A percentile compares a stretch with the other conserved stretches of the same genome.
phyloP scores from a whole-genome alignment of 495 filamentous ascomycete genomes.

The Stereocaulon alpinum region DNA sequence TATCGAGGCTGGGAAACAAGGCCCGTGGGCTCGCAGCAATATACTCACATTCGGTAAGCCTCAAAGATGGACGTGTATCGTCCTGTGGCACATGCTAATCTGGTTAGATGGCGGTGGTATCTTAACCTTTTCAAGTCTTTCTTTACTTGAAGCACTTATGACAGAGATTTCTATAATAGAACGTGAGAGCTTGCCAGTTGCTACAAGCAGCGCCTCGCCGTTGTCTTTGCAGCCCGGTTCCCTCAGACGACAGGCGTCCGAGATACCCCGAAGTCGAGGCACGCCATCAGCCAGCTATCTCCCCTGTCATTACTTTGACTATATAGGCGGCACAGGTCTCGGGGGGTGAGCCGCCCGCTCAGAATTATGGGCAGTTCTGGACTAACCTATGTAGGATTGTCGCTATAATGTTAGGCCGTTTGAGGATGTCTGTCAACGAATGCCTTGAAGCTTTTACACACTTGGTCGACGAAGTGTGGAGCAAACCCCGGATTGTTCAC shows the following conservation, averaged over 20 bases:
- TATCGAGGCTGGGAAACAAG: too few relatives aligned
- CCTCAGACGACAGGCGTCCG: too few relatives aligned
- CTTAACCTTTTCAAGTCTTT: conserved; percentile 23
- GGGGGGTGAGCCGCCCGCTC: conserved; percentile 19
- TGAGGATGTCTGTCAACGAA: conserved; percentile 28
- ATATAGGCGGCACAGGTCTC: conserved; percentile 31
- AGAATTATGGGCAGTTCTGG: too few relatives aligned
- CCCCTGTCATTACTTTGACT: conserved; percentile 35
- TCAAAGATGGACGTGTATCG: too few relatives aligned
- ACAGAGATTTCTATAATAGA: conserved; percentile 6
- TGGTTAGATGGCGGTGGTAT: conserved; percentile 25
- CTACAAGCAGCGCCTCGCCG: conserved; percentile 2
- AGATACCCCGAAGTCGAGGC: background rate
- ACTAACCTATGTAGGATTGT: background rate
- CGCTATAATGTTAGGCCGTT: conserved; percentile 19
- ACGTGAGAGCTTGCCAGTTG: background rate
- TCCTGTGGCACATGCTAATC: too few relatives aligned
- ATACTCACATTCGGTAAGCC: conserved; percentile 7
- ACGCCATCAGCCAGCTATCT: conserved; percentile 3
- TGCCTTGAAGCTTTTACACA: conserved; percentile 26
- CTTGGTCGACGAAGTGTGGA: conserved; percentile 26
- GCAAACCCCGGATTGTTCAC: conserved; percentile 23
- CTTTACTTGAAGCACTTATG: conserved; percentile 24
- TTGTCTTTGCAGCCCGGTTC: background rate
- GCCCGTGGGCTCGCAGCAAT: background rate